Conservation (phyloP, 768 basidiomycete genomes). For the Serendipita sp. region DNA sequence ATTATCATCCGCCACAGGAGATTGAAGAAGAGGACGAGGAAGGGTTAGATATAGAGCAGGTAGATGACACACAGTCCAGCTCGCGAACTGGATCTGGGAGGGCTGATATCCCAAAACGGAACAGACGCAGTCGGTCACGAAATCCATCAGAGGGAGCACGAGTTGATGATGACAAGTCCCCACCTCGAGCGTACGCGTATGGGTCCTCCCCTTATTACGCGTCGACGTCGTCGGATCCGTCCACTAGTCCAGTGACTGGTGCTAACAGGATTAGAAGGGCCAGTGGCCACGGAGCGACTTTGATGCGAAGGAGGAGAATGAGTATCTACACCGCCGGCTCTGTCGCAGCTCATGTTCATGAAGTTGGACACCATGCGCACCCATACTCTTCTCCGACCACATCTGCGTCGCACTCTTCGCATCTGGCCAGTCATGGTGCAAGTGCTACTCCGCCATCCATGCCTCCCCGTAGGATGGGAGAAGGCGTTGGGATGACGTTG, state of each 20-base stretch:
- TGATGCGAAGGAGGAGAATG: not conserved
- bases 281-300: not conserved
- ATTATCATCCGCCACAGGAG: constrained; percentile 20
- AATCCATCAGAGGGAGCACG: not conserved
- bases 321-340: not conserved
- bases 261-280: not conserved
- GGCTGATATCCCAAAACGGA: constrained; percentile 15
- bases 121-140: constrained; percentile 27
- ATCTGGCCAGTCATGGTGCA: too few relatives aligned
- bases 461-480: not conserved
- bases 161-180: not conserved
- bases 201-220: not conserved
- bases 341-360: not conserved
- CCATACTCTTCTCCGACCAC: not conserved
- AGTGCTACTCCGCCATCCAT: too few relatives aligned
- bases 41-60: constrained; percentile 27
- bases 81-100: not conserved
- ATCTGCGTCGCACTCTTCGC: too few relatives aligned
- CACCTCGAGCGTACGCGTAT: not conserved
- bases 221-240: not conserved
- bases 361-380: not conserved
- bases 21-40: constrained; percentile 24
- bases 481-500: not conserved
- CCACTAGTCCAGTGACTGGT: not conserved
- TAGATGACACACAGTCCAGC: not conserved